A percentile compares a stretch with the other conserved stretches of the same genome.
Evolutionary conservation across 805 yeast genomes (phyloP).

Genomic region (Zygoascus ofunaensis): DNA sequence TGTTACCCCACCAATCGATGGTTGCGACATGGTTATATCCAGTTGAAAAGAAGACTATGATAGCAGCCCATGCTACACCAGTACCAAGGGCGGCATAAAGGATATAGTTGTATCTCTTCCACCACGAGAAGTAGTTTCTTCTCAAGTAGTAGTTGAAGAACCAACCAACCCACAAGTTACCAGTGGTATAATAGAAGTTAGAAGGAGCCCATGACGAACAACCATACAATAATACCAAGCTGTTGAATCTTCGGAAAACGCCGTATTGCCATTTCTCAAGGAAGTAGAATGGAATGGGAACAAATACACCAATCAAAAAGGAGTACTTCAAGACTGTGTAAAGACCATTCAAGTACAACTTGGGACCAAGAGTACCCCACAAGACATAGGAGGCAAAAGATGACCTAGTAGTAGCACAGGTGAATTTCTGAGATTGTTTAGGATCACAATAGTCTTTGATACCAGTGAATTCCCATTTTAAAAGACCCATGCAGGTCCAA

Average conservation of each 20-base stretch:
- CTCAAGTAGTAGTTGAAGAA: slow-evolving; percentile 39
- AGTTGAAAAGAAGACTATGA: slow-evolving; percentile 36
- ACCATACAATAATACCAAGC: slow-evolving; percentile 2
- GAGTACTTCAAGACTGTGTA: slow-evolving; percentile 20
- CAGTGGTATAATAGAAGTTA: slow-evolving; percentile 35
- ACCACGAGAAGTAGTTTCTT: slow-evolving; percentile 38
- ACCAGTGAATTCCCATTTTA: slow-evolving; percentile 36
- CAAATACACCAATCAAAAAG: slow-evolving; percentile 20
- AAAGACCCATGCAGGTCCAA: slow-evolving; percentile 37
- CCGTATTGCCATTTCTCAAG: slow-evolving; percentile 1
- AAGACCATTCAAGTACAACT: slow-evolving; percentile 31
- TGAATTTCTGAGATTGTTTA: slow-evolving; percentile 36
- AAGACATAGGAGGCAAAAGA: slow-evolving; percentile 40
- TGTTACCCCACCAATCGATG: slow-evolving; percentile 44
- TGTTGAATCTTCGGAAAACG: slow-evolving; percentile 1
- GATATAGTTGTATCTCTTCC: slow-evolving; percentile 45
- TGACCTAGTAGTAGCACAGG: slow-evolving; percentile 33
- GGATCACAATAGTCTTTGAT: slow-evolving; percentile 37
- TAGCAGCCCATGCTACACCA: slow-evolving; percentile 41
- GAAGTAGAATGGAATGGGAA: slow-evolving; percentile 5
- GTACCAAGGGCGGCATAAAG: slow-evolving; percentile 40
- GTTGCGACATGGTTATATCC: slow-evolving; percentile 26
- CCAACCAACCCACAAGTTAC: slow-evolving; percentile 35
- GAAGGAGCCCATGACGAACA: slow-evolving; percentile 28
- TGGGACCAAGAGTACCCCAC: slow-evolving; percentile 41